Evolutionary conservation across 495 filamentous ascomycete species (phyloP).

Genomic region (Aspergillus bridgeri): DNA sequence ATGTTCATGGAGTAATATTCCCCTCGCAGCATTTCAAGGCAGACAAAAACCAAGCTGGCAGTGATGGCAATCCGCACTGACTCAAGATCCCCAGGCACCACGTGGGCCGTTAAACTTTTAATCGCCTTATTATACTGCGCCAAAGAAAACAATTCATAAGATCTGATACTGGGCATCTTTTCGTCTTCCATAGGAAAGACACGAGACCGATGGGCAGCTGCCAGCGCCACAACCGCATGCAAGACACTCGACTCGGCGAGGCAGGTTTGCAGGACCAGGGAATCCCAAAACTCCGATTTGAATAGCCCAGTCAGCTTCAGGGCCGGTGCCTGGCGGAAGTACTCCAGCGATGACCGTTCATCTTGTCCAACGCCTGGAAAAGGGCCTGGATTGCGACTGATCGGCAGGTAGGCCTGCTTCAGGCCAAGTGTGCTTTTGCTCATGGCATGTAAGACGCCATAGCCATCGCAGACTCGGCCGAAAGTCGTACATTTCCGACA

Average conservation of each 20-base stretch:
- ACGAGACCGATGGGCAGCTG: slow-evolving; percentile 56
- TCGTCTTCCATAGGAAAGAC: slow-evolving; percentile 22
- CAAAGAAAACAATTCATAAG: not conserved
- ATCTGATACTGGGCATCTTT: not conserved
- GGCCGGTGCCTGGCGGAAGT: slow-evolving; percentile 55
- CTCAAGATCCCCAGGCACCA: slow-evolving; percentile 14
- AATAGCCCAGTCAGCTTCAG: slow-evolving; percentile 61
- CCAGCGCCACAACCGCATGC: slow-evolving; percentile 63
- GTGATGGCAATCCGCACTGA: slow-evolving; percentile 36
- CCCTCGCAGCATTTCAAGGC: slow-evolving; percentile 50
- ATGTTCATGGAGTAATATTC: slow-evolving; percentile 34
- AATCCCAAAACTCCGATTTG: slow-evolving; percentile 59
- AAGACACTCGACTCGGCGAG: slow-evolving; percentile 59
- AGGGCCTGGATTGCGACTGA: not conserved
- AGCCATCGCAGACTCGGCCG: slow-evolving; percentile 56
- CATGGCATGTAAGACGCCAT: slow-evolving; percentile 51
- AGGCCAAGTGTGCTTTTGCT: slow-evolving; percentile 8
- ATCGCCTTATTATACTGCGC: slow-evolving; percentile 1
- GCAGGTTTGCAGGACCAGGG: slow-evolving; percentile 54
- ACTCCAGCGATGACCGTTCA: slow-evolving; percentile 57
- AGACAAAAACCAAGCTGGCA: slow-evolving; percentile 48
- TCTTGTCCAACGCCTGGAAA: not conserved
- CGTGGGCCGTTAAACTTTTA: slow-evolving; percentile 1
- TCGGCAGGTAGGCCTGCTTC: not conserved
- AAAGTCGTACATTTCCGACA: slow-evolving; percentile 53